Evolutionary conservation across 495 filamentous ascomycete species (phyloP), one percentile per base, ranked within the genome.

Genomic region (Zalerion maritima): DNA sequence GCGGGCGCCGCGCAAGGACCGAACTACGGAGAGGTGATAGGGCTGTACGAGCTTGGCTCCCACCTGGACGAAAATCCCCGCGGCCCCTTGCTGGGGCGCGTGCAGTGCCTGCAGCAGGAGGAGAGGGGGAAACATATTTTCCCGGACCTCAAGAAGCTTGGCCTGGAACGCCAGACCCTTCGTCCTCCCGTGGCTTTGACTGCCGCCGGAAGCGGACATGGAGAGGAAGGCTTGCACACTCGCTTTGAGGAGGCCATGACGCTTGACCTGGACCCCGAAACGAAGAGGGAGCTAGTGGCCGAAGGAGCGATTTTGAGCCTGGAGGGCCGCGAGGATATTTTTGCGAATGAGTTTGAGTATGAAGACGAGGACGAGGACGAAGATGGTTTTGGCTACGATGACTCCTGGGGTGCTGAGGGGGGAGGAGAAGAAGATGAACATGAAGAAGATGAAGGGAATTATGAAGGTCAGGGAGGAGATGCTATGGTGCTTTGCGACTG

Each of bases 1-100:
- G 41, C 64, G 12, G 64, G 63, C 12, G 56, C 42, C 3, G 43
- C 67, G 2, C 55, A 71, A 24, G 64, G 64, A 0, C 50, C 50
- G 0, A 46, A 49, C 7, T 71, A 69, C 26, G 22, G 37, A 0
- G 43, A 50, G 7, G 56, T 54, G 1, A n/a, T n/a, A n/a, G 40
- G 42, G 5, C 40, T 60, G 2, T 60, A 46, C 29, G 28, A 50
- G 3, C 18, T 18, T n/a, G 54, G 65, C 24, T 47, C 49, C 0
- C 65, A 70, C 24, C 20, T 54, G 1, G 29, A 54, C 4, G 38
- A 40, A 3, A 48, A 64, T 24, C 34, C 41, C 0, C 20, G 18
- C 13, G 37, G 35, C 15, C 56, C 54, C 11, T 41, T 69, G 6
- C 38, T 55, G 11, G 45, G 40, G 14, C 17, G 18, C 1, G 43